A percentile compares a stretch with the other conserved stretches of the same genome.
Conservation (phyloP, 2,329 filamentous ascomycete species). For the Talaromyces sp. region DNA sequence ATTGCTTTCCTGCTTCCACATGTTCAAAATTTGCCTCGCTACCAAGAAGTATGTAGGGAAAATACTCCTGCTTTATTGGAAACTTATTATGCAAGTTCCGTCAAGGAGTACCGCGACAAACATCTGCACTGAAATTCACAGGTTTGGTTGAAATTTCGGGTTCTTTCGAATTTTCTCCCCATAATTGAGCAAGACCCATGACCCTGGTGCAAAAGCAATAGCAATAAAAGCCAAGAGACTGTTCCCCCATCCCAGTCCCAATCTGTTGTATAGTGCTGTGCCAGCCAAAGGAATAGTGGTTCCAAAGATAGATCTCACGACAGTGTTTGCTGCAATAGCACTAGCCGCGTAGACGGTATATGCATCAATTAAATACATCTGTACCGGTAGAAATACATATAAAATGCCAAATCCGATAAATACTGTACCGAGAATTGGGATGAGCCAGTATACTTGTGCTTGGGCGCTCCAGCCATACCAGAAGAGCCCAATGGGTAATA, state of each 20-base stretch:
- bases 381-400: constrained; percentile 46
- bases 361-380: constrained; percentile 49
- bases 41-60: too few relatives aligned
- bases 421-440: constrained; percentile 25
- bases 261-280: constrained; percentile 43
- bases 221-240: constrained; percentile 52
- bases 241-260: constrained; percentile 51
- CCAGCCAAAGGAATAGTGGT: constrained; percentile 55
- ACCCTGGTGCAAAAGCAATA: constrained; percentile 48
- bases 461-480: constrained; percentile 29
- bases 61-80: too few relatives aligned
- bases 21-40: too few relatives aligned
- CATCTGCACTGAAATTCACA: too few relatives aligned
- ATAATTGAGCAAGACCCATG: constrained; percentile 27
- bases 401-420: constrained; percentile 34
- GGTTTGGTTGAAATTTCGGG: too few relatives aligned
- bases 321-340: constrained; percentile 45
- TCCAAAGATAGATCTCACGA: constrained; percentile 49
- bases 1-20: too few relatives aligned
- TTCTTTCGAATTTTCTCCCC: constrained; percentile 43
- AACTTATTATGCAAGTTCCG: too few relatives aligned
- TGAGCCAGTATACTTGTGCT: constrained; percentile 25
- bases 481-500: constrained; percentile 24
- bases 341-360: constrained; percentile 47
- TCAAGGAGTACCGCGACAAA: too few relatives aligned